Conservation (phyloP, 176 grass and related monocot species). For the Secale cereale region DNA sequence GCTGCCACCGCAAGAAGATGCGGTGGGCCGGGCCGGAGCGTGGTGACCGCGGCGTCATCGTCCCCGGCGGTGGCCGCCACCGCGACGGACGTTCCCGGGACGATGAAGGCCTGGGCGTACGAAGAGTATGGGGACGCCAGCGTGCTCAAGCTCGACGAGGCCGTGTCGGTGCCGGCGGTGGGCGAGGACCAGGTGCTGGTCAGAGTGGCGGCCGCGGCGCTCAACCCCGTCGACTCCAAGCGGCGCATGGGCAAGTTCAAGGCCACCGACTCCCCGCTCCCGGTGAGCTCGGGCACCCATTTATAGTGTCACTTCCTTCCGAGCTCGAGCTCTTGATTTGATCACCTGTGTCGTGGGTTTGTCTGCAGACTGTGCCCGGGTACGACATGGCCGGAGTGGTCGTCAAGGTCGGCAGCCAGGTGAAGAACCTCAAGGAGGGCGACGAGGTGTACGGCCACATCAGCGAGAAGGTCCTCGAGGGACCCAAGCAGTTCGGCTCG, state of each 20-base stretch:
- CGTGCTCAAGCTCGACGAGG: conserved; percentile 55
- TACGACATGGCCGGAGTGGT: conserved; percentile 86
- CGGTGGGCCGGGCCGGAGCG: neutral
- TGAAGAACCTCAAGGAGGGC: conserved; percentile 60
- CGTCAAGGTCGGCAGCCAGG: conserved; percentile 70
- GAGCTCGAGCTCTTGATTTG: neutral
- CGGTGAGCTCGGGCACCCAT: conserved; percentile 30
- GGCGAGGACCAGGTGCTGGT: conserved; percentile 81
- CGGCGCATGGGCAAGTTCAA: conserved; percentile 84
- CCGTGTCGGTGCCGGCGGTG: conserved; percentile 49
- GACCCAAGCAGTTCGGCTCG: conserved; percentile 80
- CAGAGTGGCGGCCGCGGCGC: conserved; percentile 61
- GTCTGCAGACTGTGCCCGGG: conserved; percentile 76
- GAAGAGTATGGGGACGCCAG: conserved; percentile 71
- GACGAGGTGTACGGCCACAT: conserved; percentile 96
- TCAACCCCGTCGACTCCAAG: conserved; percentile 91
- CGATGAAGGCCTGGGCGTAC: conserved; percentile 90
- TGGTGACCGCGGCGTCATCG: conserved; percentile 4
- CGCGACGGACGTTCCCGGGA: conserved; percentile 25
- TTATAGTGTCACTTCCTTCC: neutral
- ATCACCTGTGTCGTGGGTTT: neutral
- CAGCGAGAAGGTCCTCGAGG: conserved; percentile 79
- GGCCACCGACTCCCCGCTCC: conserved; percentile 81
- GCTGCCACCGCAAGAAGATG: neutral
- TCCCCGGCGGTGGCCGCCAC: neutral